These are phyloP conservation scores for Dactylella cylindrospora DNA, from an alignment of 2,329 filamentous ascomycete species.

Conservation along the genomic window DNA sequence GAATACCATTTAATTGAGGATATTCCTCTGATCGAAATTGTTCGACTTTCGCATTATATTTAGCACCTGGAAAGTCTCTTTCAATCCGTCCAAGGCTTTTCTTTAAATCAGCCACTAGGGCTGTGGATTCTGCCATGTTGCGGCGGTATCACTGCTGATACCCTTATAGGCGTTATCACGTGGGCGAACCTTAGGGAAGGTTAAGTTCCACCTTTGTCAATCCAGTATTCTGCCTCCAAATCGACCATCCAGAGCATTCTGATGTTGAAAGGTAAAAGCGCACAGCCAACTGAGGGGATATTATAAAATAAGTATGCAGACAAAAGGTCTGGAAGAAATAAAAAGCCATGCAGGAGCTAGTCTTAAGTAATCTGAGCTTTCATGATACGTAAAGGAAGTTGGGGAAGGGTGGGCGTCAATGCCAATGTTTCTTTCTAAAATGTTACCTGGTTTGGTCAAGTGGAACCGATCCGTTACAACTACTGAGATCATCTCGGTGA, in stretches of 20 bases:
- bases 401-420: conserved; percentile 5
- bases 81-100: conserved; percentile 13
- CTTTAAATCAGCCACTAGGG: conserved; percentile 5
- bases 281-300: background rate
- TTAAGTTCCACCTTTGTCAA: conserved; percentile 14
- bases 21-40: conserved; percentile 53
- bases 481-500: conserved; percentile 25
- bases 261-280: conserved; percentile 5
- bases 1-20: conserved; percentile 53
- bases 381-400: no score
- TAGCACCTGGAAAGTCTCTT: conserved; percentile 2
- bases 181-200: background rate
- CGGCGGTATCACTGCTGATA: no score
- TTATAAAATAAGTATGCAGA: no score
- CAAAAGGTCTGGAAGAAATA: background rate
- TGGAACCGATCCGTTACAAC: no score
- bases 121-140: conserved; percentile 7
- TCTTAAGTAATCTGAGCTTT: no score
- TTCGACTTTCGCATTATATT: conserved; percentile 51
- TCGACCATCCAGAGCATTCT: conserved; percentile 33
- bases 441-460: conserved; percentile 1
- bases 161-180: no score
- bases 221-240: conserved; percentile 15
- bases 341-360: background rate
- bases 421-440: no score